Evolutionary conservation across 2,329 filamentous ascomycete species (phyloP), one percentile per base, ranked within the genome.

Genomic region (Coleophoma crateriformis): DNA sequence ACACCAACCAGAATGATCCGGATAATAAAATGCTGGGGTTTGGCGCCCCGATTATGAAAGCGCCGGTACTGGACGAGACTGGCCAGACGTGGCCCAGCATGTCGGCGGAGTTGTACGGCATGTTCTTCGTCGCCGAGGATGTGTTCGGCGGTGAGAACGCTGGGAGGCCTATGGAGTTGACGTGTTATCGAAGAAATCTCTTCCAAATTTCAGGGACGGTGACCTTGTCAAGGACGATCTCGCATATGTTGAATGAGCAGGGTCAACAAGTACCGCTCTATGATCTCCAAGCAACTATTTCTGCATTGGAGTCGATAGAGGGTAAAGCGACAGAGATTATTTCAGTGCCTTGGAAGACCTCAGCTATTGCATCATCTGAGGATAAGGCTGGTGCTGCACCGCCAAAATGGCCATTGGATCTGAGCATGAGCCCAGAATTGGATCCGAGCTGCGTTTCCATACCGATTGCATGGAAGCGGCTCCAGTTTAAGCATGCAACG

Each of bases 401-500:
- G 34, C 75, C 78, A 0, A 73, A 74, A 48, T 71, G 81, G 41
- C 67, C 75, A 1, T 64, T 85, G 22, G 81, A 85, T 58, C 64
- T 83, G 4, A 66, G 68, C 46, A 70, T 73, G 27, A 81, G 78
- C 17, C 79, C 82, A 72, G 90, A 73, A 75, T 78, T 95, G 34
- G 90, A 95, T 62, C 85, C 85, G 1, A 84, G 88, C 49, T 86
- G 84, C 50, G 84, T 92, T 8, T 88, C 82, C 37, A 82, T 96
- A 50, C 88, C 90, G 1, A 85, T 96, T 47, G 85, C 89, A 33
- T 97, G 92, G 92, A 96, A 96, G 68, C 78, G 92, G 48, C 71
- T 97, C 50, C 92, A 97, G 67, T 97, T 97, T 68, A 88, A 95
- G 62, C 94, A 96, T 59, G 92, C 92, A 2, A 97, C 92, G 1